Evolutionary conservation across 352 stramenopile genomes (phyloP).

Genomic region (Pythium dissimile): DNA sequence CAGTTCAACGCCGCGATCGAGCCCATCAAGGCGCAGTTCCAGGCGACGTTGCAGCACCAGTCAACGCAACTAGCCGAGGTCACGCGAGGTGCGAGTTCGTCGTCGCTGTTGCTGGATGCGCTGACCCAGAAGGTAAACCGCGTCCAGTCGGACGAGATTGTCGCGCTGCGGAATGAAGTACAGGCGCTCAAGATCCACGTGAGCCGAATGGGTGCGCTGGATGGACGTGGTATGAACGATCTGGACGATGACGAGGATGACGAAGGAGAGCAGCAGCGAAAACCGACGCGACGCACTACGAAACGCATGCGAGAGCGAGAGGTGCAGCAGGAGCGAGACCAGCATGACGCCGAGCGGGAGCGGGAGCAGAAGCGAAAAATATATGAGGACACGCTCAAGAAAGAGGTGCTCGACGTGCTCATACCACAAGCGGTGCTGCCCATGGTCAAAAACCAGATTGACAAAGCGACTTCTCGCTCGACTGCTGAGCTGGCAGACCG

Average conservation of each 20-base stretch:
- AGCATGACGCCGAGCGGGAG: not conserved
- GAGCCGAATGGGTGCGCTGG: constrained; percentile 28
- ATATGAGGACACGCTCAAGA: constrained; percentile 25
- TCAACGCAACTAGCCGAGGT: constrained; percentile 71
- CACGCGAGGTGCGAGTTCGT: constrained; percentile 52
- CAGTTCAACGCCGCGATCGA: constrained; percentile 83
- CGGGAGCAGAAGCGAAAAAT: constrained; percentile 6
- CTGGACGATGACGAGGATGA: constrained; percentile 8
- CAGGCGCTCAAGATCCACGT: constrained; percentile 54
- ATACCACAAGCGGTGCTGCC: constrained; percentile 12
- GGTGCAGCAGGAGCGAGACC: not conserved
- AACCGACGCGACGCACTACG: not conserved
- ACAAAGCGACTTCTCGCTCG: not conserved
- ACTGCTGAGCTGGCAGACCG: not conserved
- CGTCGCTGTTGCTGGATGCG: constrained; percentile 50
- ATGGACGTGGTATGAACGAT: not conserved
- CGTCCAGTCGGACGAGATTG: constrained; percentile 45
- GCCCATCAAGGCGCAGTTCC: constrained; percentile 72
- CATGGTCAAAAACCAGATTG: constrained; percentile 13
- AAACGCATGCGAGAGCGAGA: constrained; percentile 9
- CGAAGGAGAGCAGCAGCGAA: not conserved
- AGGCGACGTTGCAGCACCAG: constrained; percentile 72
- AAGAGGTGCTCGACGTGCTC: constrained; percentile 5
- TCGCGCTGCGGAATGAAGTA: constrained; percentile 48
- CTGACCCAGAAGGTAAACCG: constrained; percentile 67